Evolutionary conservation across 148 eudicot genomes (phyloP).

Genomic region (Selenicereus undatus): DNA sequence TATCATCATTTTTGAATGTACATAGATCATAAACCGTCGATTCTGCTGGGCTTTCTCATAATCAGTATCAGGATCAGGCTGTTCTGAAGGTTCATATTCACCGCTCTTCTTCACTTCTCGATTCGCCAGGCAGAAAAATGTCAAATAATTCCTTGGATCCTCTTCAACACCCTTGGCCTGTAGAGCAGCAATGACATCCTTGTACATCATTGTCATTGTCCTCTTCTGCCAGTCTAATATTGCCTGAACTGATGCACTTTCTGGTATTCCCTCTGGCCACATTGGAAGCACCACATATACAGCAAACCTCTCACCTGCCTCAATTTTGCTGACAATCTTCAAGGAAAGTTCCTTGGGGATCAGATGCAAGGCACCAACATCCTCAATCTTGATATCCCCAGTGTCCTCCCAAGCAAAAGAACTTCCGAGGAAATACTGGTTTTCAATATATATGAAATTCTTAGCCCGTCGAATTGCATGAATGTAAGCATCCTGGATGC

Average conservation of each 20-base stretch:
- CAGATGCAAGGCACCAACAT: slow-evolving; percentile 7
- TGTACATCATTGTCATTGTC: slow-evolving; percentile 13
- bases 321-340: slow-evolving; percentile 9
- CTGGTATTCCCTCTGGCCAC: slow-evolving; percentile 13
- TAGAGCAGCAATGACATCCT: neutral
- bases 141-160: neutral
- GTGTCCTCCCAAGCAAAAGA: slow-evolving; percentile 9
- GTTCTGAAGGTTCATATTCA: neutral
- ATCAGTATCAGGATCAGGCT: slow-evolving; percentile 1
- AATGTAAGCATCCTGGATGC: slow-evolving; percentile 11
- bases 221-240: slow-evolving; percentile 8
- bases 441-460: slow-evolving; percentile 10
- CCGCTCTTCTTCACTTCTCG: slow-evolving; percentile 5
- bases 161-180: neutral
- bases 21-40: slow-evolving; percentile 9
- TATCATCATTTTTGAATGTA: slow-evolving; percentile 9
- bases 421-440: slow-evolving; percentile 11
- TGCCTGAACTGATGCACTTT: slow-evolving; percentile 1
- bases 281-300: slow-evolving; percentile 5
- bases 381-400: slow-evolving; percentile 2
- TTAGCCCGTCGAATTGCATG: slow-evolving; percentile 8
- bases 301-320: slow-evolving; percentile 6
- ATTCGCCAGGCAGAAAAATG: slow-evolving; percentile 9
- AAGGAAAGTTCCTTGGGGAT: slow-evolving; percentile 7
- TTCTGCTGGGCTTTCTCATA: slow-evolving; percentile 6